Percentiles rank a stretch among this genome's conserved stretches.
phyloP scores from a whole-genome alignment of 2,329 filamentous ascomycete genomes.

The Curvularia lunata region DNA sequence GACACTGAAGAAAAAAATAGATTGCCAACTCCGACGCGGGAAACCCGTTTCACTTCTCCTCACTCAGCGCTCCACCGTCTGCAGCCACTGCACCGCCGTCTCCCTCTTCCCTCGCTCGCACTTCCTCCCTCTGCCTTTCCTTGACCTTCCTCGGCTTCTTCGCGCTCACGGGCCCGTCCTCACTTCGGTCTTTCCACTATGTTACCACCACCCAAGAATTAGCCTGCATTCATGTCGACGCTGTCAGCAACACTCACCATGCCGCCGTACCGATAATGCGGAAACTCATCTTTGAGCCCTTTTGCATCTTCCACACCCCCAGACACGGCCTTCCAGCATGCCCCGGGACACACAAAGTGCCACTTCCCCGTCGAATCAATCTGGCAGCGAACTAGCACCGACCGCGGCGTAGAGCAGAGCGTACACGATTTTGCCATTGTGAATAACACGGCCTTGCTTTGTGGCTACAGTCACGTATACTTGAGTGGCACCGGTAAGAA shows the following conservation, averaged over 20 bases:
- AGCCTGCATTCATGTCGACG: background rate
- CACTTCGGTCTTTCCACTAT: slow-evolving; percentile 52
- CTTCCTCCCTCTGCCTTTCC: slow-evolving; percentile 35
- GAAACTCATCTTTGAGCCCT: slow-evolving; percentile 25
- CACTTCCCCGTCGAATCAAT: slow-evolving; percentile 50
- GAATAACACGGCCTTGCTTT: background rate
- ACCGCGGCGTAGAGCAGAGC: slow-evolving; percentile 47
- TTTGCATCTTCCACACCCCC: slow-evolving; percentile 53
- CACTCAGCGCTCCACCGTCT: background rate
- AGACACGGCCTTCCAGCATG: slow-evolving; percentile 53
- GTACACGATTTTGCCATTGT: slow-evolving; percentile 49
- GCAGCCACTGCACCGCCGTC: background rate
- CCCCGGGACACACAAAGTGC: slow-evolving; percentile 54
- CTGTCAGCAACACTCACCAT: slow-evolving; percentile 33
- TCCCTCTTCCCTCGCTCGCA: slow-evolving; percentile 1
- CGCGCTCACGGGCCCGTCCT: slow-evolving; percentile 50
- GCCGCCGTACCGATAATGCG: slow-evolving; percentile 38
- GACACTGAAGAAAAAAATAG: background rate
- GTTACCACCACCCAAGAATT: slow-evolving; percentile 11
- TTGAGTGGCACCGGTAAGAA: background rate
- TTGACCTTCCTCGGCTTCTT: slow-evolving; percentile 53
- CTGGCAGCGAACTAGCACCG: slow-evolving; percentile 54
- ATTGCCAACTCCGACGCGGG: background rate
- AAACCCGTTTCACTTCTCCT: background rate
- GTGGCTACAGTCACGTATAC: background rate